Evolutionary conservation across 202 grass and related monocot genomes (phyloP), one percentile per base, ranked within the genome.

Genomic region (Setaria viridis): DNA sequence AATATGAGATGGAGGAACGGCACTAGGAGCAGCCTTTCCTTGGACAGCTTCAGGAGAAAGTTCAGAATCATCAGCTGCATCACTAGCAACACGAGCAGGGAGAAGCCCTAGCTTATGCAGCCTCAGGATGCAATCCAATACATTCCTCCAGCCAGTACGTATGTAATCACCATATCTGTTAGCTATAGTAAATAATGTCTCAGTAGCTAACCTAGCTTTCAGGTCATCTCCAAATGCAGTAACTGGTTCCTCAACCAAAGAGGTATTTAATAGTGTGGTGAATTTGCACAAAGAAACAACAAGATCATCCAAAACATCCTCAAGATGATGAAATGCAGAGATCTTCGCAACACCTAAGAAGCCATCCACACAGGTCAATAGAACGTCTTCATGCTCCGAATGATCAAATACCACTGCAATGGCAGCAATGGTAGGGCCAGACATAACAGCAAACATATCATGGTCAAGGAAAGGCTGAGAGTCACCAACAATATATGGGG

Each of bases 391-490:
- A 88, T 91, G 89, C 88, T 99, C 97, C 0, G 94, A 95, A 90
- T 94, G 93, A 90, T 99, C 97, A 84, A 99, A 99, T 48, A 99
- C 94, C 50, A 97, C 92, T n/a, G 97, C 92, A 87, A 99, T 92
- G 19, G 97, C 97, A 62, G 97, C 97, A 87, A 99, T 99, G 39
- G 97, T 95, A 81, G 97, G 97, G 16, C 97, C 97, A 58, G 97
- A 99, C 97, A 99, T 99, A 79, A 99, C 93, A 55, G 94, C 92
- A 85, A 99, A 99, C 94, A 99, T 94, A 82, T 99, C 92, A 51
- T 89, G 94, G 75, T 99, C 97, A 12, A 99, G 92, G 78, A 93
- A 91, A 81, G 97, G 97, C 54, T 87, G 90, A 72, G 94, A 92
- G 67, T 92, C 92, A 74, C 94, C 93, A 76, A 97, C 80, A 62